These are phyloP conservation scores for Colletotrichum cordylinicola DNA, from an alignment of 2,329 filamentous ascomycete species.

Conservation along the genomic window DNA sequence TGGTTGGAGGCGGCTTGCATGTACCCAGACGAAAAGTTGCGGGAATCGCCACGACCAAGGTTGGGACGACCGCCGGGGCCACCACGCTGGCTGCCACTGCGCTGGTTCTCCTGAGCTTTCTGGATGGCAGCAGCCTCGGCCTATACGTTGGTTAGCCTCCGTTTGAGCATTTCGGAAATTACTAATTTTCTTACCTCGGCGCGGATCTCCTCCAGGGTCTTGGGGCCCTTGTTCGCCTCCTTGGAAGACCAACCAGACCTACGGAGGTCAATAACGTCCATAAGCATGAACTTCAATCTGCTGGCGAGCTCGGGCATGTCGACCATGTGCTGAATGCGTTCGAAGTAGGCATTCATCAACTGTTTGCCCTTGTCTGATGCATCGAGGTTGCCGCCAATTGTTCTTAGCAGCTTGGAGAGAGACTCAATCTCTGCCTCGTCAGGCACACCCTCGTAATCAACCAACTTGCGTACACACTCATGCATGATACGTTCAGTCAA, in stretches of 20 bases:
- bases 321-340: constrained; percentile 82
- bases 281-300: constrained; percentile 93
- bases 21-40: constrained; percentile 79
- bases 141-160: constrained; percentile 37
- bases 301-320: constrained; percentile 82
- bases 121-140: constrained; percentile 78
- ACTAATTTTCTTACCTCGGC: constrained; percentile 63
- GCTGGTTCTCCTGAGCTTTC: constrained; percentile 77
- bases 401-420: constrained; percentile 88
- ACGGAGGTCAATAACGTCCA: constrained; percentile 91
- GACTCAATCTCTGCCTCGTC: constrained; percentile 98
- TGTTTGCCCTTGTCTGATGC: constrained; percentile 79
- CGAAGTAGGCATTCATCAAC: constrained; percentile 95
- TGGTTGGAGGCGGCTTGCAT: constrained; percentile 81
- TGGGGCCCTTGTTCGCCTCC: constrained; percentile 91
- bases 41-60: constrained; percentile 84
- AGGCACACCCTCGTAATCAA: constrained; percentile 91
- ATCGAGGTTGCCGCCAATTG: constrained; percentile 89
- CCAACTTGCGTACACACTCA: constrained; percentile 95
- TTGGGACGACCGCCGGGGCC: constrained; percentile 71
- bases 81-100: constrained; percentile 65
- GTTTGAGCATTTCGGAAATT: background rate
- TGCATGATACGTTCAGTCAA: constrained; percentile 99
- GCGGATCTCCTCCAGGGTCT: constrained; percentile 93
- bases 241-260: constrained; percentile 82